Base-by-base conservation (phyloP, 2,329 filamentous ascomycete species). In the Fusarium sp. region DNA sequence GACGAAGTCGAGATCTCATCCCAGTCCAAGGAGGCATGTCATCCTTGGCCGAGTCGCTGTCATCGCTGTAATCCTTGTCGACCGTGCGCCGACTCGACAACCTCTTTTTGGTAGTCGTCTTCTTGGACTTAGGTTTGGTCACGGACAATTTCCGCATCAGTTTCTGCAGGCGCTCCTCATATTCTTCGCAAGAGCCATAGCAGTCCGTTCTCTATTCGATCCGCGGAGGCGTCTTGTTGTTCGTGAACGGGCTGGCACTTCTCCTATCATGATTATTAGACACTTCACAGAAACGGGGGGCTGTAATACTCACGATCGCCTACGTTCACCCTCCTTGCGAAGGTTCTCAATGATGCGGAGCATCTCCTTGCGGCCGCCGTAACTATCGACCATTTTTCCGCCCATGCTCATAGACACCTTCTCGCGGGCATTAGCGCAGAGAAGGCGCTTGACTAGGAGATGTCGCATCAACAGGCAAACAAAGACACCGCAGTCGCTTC, bases 401-500 rank as follows among this genome's bases (percentile, higher is more conserved):
- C 89, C 91, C 89, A 98, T 93, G 79, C 93, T 96, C 96, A 99
- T 98, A 71, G 92, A 95, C 14, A 98, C 93, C 84, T 97, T 98
- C 82, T 96, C 91, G 71, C 90, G 90, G 4, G 93, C 92, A 79
- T 94, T 93, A 10, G 94, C 94, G 75, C 89, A 90, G 67, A 99
- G 85, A 27, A 99, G 87, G 66, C 94, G 88, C 83, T 95, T 95
- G 60, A 98, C 87, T 20, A 99, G 88, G n/a, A 99, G 85, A 83
- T 98, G 93, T 58, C 95, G 91, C 95, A 99, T 99, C 71, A 96
- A 89, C 74, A 98, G 89, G 82, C 96, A 98, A 4, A 99, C 96
- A 82, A 95, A 98, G 1, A 99, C 94, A 20, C 96, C 96, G 77
- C 96, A 99, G 83, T 99, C 96, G 80, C 90, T 96, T 29, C 93